These are phyloP conservation scores for Acanthochlamys bracteata DNA, from an alignment of 106 monocot species.

Conservation along the genomic window DNA sequence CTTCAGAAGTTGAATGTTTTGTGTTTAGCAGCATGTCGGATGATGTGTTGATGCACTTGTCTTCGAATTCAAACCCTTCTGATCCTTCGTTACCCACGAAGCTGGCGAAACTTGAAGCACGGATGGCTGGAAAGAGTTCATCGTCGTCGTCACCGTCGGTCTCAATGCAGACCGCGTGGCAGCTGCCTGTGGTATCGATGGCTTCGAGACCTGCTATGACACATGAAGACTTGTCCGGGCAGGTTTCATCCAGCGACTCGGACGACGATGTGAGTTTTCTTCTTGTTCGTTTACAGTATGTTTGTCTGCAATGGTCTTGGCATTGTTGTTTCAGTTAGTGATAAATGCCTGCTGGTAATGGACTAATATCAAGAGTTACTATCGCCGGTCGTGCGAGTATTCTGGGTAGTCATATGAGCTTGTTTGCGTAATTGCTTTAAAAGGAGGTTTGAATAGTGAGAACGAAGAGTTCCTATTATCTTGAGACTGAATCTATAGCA, in stretches of 20 bases:
- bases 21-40: conserved; percentile 44
- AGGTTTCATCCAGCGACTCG: conserved; percentile 64
- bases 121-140: conserved; percentile 85
- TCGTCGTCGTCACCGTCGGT: conserved; percentile 22
- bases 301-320: not conserved
- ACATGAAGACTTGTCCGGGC: conserved; percentile 50
- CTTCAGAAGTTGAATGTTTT: not conserved
- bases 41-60: conserved; percentile 79
- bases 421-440: too few relatives aligned
- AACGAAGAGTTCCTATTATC: too few relatives aligned
- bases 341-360: not conserved
- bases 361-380: too few relatives aligned
- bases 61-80: conserved; percentile 93
- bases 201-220: conserved; percentile 6
- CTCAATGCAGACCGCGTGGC: conserved; percentile 20
- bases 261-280: conserved; percentile 79
- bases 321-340: not conserved
- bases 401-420: too few relatives aligned
- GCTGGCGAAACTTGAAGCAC: conserved; percentile 90
- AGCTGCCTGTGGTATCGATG: conserved; percentile 18
- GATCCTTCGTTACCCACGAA: conserved; percentile 66
- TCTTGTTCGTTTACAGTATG: not conserved
- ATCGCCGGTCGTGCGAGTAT: too few relatives aligned
- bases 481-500: too few relatives aligned
- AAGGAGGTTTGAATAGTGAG: too few relatives aligned